Base-by-base conservation (phyloP, 176 grass and related monocot genomes). In the Alloteropsis semialata region DNA sequence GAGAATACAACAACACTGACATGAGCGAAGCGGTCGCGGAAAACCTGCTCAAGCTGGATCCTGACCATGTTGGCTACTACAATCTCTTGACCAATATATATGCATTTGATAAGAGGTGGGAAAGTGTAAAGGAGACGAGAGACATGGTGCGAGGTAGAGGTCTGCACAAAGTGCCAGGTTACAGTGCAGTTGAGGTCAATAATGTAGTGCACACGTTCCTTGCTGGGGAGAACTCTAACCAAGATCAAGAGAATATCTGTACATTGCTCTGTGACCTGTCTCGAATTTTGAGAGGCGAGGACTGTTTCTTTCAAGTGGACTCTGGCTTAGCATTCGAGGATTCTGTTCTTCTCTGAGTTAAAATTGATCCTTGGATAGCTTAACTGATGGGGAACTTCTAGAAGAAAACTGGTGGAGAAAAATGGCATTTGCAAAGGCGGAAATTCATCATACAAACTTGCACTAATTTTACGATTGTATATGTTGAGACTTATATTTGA, bases 31-130 rank as follows among this genome's bases (percentile, higher is more conserved):
- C 75, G 28, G 84, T 84, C 34, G 83, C 92, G 29, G 80, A 54
- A 6, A 75, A 81, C 19, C 65, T 94, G 30, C 51, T 91, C n/a
- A 61, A 81, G 24, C 22, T 89, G 41, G 71, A 89, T 33, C 58
- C 89, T 78, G 29, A 78, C 22, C 89, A 89, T 86, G 66, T 59
- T 89, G 92, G 89, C 28, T 89, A 94, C 80, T 89, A 89, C 56
- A 91, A 81, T 86, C 89, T 91, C 46, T 36, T 94, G 25, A 78
- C 84, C 56, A 89, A 75, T 62, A 91, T 91, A 53, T 91, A 94
- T 78, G 92, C 89, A 84, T 91, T 84, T 78, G 89, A 89, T 81
- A 66, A 79, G 24, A 89, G 87, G 12, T 94, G 92, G 88, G 79
- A 88, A 18, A 50, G 81, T 76, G 86, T 84, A 75, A 69, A 76